These are phyloP conservation scores for Magnolia sinica DNA, from an alignment of 164 flowering plant species.

Conservation along the genomic window DNA sequence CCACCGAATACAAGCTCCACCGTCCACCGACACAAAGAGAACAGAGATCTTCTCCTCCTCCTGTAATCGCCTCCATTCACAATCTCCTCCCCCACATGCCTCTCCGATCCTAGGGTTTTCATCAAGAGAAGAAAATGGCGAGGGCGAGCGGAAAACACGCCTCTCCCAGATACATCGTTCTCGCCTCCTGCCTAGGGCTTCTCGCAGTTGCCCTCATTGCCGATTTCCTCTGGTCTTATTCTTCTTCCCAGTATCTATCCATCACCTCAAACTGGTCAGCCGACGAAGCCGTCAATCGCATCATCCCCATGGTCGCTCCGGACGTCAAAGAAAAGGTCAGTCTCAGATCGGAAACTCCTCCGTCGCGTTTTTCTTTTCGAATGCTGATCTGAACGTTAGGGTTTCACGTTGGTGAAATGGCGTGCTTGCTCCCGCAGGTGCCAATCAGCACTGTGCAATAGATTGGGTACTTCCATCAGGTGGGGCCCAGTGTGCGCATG, in stretches of 20 bases:
- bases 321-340: constrained; percentile 16
- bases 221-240: constrained; percentile 53
- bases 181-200: constrained; percentile 27
- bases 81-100: not conserved
- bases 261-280: constrained; percentile 21
- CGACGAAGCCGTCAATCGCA: constrained; percentile 8
- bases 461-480: too few relatives aligned
- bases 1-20: not conserved
- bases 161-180: constrained; percentile 16
- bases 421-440: too few relatives aligned
- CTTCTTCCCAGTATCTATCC: constrained; percentile 29
- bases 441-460: too few relatives aligned
- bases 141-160: constrained; percentile 25
- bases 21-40: not conserved
- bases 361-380: too few relatives aligned
- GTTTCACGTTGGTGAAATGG: too few relatives aligned
- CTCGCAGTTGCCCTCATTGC: constrained; percentile 38
- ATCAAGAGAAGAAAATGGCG: constrained; percentile 14
- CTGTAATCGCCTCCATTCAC: not conserved
- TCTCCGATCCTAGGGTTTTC: not conserved
- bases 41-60: not conserved
- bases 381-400: too few relatives aligned
- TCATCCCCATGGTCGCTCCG: constrained; percentile 14
- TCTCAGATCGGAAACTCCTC: too few relatives aligned
- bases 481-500: too few relatives aligned